Conservation (phyloP, 371 early-diverging fungal species). For the Mortierella sp. region DNA sequence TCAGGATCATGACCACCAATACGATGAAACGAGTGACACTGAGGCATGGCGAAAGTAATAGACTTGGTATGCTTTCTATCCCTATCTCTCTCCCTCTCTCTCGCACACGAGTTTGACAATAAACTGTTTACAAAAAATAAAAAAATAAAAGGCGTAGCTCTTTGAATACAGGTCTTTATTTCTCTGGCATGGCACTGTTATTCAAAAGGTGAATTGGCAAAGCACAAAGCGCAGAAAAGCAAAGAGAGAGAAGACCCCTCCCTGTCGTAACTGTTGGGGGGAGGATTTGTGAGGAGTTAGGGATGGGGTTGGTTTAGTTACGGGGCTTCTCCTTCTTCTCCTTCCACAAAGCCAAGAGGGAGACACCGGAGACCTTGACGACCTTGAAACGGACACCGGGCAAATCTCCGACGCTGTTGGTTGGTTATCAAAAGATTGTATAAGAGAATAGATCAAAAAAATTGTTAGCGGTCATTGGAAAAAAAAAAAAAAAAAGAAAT, state of each 20-base stretch:
- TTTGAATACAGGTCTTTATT: too few relatives aligned
- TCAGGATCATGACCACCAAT: slow-evolving; percentile 11
- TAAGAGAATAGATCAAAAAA: neutral
- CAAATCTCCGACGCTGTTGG: slow-evolving; percentile 97
- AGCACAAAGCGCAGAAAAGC: slow-evolving; percentile 18
- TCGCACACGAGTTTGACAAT: too few relatives aligned
- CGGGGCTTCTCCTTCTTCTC: slow-evolving; percentile 99
- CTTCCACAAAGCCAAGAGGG: slow-evolving; percentile 98
- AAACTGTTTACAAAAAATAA: neutral
- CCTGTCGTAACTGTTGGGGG: too few relatives aligned
- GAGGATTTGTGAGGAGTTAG: too few relatives aligned
- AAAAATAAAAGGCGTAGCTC: neutral
- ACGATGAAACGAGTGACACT: slow-evolving; percentile 40
- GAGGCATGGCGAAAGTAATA: slow-evolving; percentile 35
- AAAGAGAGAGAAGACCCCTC: too few relatives aligned
- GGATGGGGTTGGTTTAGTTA: slow-evolving; percentile 80
- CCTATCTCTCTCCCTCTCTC: neutral
- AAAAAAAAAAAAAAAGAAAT: neutral
- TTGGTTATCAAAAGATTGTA: too few relatives aligned
- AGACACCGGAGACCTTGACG: slow-evolving; percentile 99
- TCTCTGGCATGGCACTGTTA: slow-evolving; percentile 53
- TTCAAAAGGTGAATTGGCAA: slow-evolving; percentile 48
- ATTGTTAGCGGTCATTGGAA: neutral
- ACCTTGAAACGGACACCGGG: slow-evolving; percentile 99
- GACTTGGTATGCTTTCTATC: too few relatives aligned